Conservation (phyloP, 2,329 filamentous ascomycete genomes). For the Fusarium humuli region DNA sequence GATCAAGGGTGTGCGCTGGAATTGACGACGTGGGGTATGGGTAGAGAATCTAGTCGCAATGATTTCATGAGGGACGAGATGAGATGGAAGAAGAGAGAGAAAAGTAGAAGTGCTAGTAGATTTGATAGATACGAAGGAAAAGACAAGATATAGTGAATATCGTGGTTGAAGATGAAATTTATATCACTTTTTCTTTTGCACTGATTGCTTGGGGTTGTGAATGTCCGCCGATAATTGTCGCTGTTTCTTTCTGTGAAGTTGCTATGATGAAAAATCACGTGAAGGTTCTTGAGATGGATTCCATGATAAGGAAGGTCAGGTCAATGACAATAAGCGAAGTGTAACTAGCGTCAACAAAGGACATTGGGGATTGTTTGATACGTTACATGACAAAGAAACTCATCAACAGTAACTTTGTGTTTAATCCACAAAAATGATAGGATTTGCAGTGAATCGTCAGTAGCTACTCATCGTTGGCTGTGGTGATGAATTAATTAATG, state of each 20-base stretch:
- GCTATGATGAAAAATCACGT: slow-evolving; percentile 34
- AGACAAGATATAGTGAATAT: not conserved
- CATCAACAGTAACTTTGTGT: not conserved
- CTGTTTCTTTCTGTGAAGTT: slow-evolving; percentile 8
- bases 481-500: not conserved
- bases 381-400: not conserved
- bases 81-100: not conserved
- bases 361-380: not conserved
- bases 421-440: not conserved
- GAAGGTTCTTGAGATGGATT: slow-evolving; percentile 10
- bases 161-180: not conserved
- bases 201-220: slow-evolving; percentile 11
- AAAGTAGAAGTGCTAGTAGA: not conserved
- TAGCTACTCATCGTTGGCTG: not conserved
- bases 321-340: not conserved
- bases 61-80: slow-evolving; percentile 26
- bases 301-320: not conserved
- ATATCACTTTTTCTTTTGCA: not conserved
- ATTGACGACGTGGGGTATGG: slow-evolving; percentile 33
- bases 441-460: not conserved
- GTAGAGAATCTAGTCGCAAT: slow-evolving; percentile 22
- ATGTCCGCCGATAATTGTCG: slow-evolving; percentile 15
- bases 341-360: slow-evolving; percentile 10
- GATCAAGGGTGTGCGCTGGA: slow-evolving; percentile 28
- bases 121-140: not conserved